These are phyloP conservation scores for Phalaenopsis hybrid DNA, from an alignment of 116 monocot genomes.

Conservation along the genomic window DNA sequence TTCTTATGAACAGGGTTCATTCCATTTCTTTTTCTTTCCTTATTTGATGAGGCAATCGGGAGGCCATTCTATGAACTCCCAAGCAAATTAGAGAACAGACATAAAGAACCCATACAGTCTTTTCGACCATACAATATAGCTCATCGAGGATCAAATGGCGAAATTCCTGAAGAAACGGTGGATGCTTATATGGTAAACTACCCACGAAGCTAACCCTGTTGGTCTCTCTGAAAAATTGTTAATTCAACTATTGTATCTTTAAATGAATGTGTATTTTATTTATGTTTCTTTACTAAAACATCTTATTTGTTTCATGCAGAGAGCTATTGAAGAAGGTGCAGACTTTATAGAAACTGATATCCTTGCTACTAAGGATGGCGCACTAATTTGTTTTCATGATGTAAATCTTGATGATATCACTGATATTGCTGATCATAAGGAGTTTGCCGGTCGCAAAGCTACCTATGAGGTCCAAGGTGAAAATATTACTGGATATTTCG, in stretches of 20 bases:
- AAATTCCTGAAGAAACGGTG: slow-evolving; percentile 68
- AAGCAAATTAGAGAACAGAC: slow-evolving; percentile 21
- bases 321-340: slow-evolving; percentile 91
- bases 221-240: neutral
- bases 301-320: slow-evolving; percentile 34
- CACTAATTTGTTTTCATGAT: slow-evolving; percentile 84
- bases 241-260: neutral
- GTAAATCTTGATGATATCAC: slow-evolving; percentile 76
- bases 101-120: slow-evolving; percentile 39
- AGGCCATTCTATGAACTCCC: slow-evolving; percentile 43
- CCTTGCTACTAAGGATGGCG: slow-evolving; percentile 76
- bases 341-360: slow-evolving; percentile 95
- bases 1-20: slow-evolving; percentile 21
- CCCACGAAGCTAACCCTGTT: neutral
- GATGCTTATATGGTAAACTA: slow-evolving; percentile 62
- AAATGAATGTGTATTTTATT: neutral
- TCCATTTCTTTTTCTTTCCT: slow-evolving; percentile 18
- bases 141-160: slow-evolving; percentile 56
- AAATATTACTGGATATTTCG: slow-evolving; percentile 64
- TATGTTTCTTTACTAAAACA: neutral
- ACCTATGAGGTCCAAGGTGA: slow-evolving; percentile 82
- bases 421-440: slow-evolving; percentile 58
- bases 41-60: slow-evolving; percentile 12
- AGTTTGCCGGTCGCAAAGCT: slow-evolving; percentile 56
- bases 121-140: slow-evolving; percentile 48